Conservation (phyloP, 139 green algal genomes). For the Micromonas pusilla region DNA sequence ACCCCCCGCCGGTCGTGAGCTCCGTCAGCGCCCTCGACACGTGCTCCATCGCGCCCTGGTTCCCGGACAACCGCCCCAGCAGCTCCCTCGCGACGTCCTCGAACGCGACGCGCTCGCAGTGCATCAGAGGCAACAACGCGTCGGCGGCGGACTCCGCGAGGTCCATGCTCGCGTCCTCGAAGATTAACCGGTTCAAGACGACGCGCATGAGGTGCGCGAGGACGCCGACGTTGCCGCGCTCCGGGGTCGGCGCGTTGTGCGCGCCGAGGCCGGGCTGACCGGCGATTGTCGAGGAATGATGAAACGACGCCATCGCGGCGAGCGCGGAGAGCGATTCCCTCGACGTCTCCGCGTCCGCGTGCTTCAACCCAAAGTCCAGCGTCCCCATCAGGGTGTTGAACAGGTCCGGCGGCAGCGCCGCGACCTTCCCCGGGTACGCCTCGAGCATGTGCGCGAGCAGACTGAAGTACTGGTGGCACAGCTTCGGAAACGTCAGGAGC, state of each 20-base stretch:
- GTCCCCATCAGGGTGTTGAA: slow-evolving; percentile 21
- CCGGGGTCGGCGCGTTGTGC: background rate
- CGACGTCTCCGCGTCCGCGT: slow-evolving; percentile 17
- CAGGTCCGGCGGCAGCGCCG: slow-evolving; percentile 38
- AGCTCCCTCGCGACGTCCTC: slow-evolving; percentile 32
- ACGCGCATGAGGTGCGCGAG: slow-evolving; percentile 36
- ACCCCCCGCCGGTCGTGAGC: slow-evolving; percentile 32
- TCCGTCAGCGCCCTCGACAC: slow-evolving; percentile 25
- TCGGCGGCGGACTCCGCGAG: slow-evolving; percentile 56
- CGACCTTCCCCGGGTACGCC: slow-evolving; percentile 61
- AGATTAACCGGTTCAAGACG: slow-evolving; percentile 47
- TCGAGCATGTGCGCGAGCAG: slow-evolving; percentile 74
- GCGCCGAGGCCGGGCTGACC: slow-evolving; percentile 26
- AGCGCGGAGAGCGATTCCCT: slow-evolving; percentile 40
- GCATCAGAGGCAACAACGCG: slow-evolving; percentile 58
- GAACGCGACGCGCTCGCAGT: slow-evolving; percentile 45
- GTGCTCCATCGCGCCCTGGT: background rate
- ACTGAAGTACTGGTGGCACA: slow-evolving; percentile 66
- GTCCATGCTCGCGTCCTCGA: slow-evolving; percentile 44
- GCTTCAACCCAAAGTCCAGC: slow-evolving; percentile 24
- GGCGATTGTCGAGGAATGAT: slow-evolving; percentile 30
- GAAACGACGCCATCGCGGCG: slow-evolving; percentile 45
- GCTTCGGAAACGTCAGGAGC: slow-evolving; percentile 71
- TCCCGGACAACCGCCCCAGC: slow-evolving; percentile 27
- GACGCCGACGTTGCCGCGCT: background rate